Conservation (phyloP, 1,284 basidiomycete species). For the Calocybe gambosa region DNA sequence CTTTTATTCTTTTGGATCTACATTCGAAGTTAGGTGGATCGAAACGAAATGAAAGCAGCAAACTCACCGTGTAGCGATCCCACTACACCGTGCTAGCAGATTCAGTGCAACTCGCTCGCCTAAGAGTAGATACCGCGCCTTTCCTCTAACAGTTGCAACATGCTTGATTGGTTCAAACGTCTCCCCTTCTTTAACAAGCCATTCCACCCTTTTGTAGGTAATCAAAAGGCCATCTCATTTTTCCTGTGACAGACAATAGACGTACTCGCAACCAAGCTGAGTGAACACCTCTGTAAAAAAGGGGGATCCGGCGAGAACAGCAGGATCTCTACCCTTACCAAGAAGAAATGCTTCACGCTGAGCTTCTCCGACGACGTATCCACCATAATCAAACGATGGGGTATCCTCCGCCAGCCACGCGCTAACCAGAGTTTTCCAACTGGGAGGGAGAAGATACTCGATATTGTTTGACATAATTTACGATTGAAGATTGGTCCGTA, state of each 20-base stretch:
- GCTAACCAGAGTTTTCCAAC: slow-evolving; percentile 80
- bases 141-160: slow-evolving; percentile 89
- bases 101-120: slow-evolving; percentile 96
- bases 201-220: slow-evolving; percentile 67
- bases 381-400: slow-evolving; percentile 96
- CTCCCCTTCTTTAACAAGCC: slow-evolving; percentile 86
- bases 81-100: slow-evolving; percentile 90
- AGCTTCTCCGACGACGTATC: slow-evolving; percentile 93
- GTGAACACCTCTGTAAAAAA: slow-evolving; percentile 94
- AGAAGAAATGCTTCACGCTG: slow-evolving; percentile 83
- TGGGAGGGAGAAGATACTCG: slow-evolving; percentile 80
- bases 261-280: slow-evolving; percentile 87
- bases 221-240: slow-evolving; percentile 8
- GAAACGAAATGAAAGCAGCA: not conserved
- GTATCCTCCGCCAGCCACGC: slow-evolving; percentile 92
- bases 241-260: slow-evolving; percentile 16
- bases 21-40: slow-evolving; percentile 5
- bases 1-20: slow-evolving; percentile 78
- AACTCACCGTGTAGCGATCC: slow-evolving; percentile 88
- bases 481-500: too few relatives aligned
- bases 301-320: slow-evolving; percentile 90
- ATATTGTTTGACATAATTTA: slow-evolving; percentile 38
- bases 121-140: slow-evolving; percentile 83
- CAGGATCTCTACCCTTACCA: slow-evolving; percentile 73
- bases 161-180: slow-evolving; percentile 77